These are phyloP conservation scores for Chondrostereum purpureum DNA, from an alignment of 1,284 basidiomycete species.

Conservation along the genomic window DNA sequence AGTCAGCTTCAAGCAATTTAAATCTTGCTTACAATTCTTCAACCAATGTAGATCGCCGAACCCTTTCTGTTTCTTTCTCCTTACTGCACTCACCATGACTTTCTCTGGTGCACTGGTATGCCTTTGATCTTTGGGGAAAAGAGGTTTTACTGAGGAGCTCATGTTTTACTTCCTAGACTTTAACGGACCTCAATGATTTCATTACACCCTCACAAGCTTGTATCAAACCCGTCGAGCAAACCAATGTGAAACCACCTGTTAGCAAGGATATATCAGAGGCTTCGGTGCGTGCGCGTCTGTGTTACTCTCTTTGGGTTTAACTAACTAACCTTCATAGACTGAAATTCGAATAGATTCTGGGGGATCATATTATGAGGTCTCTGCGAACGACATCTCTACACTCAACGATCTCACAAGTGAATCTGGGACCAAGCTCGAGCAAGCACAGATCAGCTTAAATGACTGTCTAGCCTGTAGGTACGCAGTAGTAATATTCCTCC, in stretches of 20 bases:
- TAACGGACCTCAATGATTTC: slow-evolving; percentile 97
- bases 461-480: slow-evolving; percentile 92
- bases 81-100: slow-evolving; percentile 49
- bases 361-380: slow-evolving; percentile 77
- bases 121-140: slow-evolving; percentile 15
- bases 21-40: too few species aligned
- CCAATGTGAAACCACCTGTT: slow-evolving; percentile 32
- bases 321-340: slow-evolving; percentile 42
- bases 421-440: slow-evolving; percentile 61
- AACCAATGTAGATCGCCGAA: not conserved
- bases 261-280: slow-evolving; percentile 42
- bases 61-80: not conserved
- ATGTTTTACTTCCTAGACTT: slow-evolving; percentile 42
- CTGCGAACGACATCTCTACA: slow-evolving; percentile 22
- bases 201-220: slow-evolving; percentile 96
- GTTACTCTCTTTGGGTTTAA: not conserved
- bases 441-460: slow-evolving; percentile 92
- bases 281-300: slow-evolving; percentile 49
- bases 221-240: slow-evolving; percentile 89
- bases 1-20: too few species aligned
- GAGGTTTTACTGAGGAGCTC: not conserved
- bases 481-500: slow-evolving; percentile 17
- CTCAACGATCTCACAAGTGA: slow-evolving; percentile 12
- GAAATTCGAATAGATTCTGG: slow-evolving; percentile 82
- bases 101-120: slow-evolving; percentile 85